These are phyloP conservation scores for Evernia prunastri DNA, from an alignment of 495 filamentous ascomycete genomes.

Conservation along the genomic window DNA sequence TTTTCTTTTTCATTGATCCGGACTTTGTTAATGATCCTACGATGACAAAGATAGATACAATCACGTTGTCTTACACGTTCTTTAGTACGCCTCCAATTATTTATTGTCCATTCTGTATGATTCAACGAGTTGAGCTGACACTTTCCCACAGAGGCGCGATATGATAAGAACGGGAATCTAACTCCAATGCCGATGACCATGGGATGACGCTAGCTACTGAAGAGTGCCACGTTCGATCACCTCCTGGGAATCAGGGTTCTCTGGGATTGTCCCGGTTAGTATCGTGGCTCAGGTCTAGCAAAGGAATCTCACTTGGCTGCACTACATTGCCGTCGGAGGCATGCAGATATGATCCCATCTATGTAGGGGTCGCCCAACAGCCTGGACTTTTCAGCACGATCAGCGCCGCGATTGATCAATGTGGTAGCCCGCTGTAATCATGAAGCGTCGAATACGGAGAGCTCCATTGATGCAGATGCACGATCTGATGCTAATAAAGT, in stretches of 20 bases:
- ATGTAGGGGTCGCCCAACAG: neutral
- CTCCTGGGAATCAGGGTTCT: neutral
- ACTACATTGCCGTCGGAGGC: neutral
- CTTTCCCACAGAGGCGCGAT: constrained; percentile 63
- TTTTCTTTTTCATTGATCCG: constrained; percentile 98
- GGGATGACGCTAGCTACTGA: neutral
- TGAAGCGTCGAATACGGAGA: neutral
- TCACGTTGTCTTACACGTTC: constrained; percentile 95
- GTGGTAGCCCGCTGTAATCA: neutral
- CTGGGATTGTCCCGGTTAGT: neutral
- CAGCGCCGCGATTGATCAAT: neutral
- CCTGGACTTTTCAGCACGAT: neutral
- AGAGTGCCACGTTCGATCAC: neutral
- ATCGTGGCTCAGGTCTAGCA: neutral
- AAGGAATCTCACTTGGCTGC: neutral
- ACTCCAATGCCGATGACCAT: constrained; percentile 26
- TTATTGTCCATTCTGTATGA: neutral
- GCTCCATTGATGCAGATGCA: neutral
- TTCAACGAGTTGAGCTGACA: constrained; percentile 27
- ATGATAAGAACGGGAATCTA: constrained; percentile 69
- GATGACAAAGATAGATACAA: constrained; percentile 89
- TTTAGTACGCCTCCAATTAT: constrained; percentile 72
- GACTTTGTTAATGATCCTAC: constrained; percentile 86
- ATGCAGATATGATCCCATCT: neutral
- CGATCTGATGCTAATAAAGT: neutral